phyloP scores from a whole-genome alignment of 2,329 filamentous ascomycete genomes.

The Aspergillus fijiensis region DNA sequence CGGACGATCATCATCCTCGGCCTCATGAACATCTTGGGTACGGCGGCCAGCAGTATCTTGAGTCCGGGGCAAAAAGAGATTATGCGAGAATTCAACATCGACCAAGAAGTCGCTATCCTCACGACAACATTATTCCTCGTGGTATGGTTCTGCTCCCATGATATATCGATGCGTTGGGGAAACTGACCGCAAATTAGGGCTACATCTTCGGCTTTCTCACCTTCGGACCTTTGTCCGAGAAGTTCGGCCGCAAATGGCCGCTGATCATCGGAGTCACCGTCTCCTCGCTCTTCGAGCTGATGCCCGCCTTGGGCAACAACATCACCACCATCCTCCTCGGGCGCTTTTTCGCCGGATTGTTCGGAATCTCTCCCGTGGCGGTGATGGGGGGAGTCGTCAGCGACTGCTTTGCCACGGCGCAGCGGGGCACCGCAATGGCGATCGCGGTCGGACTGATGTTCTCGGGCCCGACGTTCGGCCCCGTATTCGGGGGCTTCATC shows the following conservation, averaged over 20 bases:
- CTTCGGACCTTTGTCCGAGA: conserved; percentile 52
- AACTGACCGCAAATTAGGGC: background rate
- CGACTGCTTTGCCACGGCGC: conserved; percentile 34
- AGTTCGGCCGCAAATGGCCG: conserved; percentile 51
- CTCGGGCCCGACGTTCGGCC: conserved; percentile 3
- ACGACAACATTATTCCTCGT: conserved; percentile 5
- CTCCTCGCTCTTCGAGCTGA: conserved; percentile 56
- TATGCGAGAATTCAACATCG: background rate
- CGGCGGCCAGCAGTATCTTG: conserved; percentile 4
- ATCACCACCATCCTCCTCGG: conserved; percentile 45
- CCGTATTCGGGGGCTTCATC: background rate
- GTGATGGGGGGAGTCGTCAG: conserved; percentile 44
- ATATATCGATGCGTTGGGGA: too few species aligned
- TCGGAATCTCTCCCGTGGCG: conserved; percentile 44
- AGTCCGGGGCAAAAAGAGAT: background rate
- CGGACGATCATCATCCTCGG: background rate
- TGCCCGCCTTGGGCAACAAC: conserved; percentile 53
- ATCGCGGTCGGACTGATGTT: conserved; percentile 15
- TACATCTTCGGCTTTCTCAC: conserved; percentile 48
- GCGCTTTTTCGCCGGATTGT: conserved; percentile 47
- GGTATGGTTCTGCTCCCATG: background rate
- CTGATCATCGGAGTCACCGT: conserved; percentile 55
- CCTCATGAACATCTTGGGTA: background rate
- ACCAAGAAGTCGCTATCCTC: background rate
- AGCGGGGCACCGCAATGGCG: conserved; percentile 3